Evolutionary conservation across 805 yeast species (phyloP).

Genomic region (Saccharomycopsis selenospora): DNA sequence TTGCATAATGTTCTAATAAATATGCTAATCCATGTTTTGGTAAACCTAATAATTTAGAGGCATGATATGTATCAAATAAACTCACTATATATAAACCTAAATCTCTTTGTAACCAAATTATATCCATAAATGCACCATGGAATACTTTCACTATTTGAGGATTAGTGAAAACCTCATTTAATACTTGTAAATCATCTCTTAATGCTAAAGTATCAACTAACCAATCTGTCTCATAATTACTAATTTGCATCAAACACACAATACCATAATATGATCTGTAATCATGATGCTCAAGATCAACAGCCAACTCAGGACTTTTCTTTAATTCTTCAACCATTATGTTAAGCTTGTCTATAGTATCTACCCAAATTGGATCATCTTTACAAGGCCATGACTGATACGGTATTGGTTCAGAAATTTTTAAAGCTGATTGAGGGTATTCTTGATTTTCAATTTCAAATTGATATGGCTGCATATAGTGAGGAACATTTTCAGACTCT

Average conservation of each 20-base stretch:
- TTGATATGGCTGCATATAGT: slow-evolving; percentile 75
- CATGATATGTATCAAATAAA: slow-evolving; percentile 88
- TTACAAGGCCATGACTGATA: slow-evolving; percentile 60
- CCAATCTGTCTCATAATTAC: slow-evolving; percentile 76
- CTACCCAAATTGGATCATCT: slow-evolving; percentile 61
- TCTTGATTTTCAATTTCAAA: slow-evolving; percentile 62
- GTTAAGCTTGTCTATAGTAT: slow-evolving; percentile 42
- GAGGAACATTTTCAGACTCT: slow-evolving; percentile 42
- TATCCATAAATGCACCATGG: slow-evolving; percentile 97
- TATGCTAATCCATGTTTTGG: slow-evolving; percentile 81
- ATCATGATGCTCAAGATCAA: slow-evolving; percentile 96
- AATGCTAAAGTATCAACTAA: slow-evolving; percentile 77
- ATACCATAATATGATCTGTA: slow-evolving; percentile 84
- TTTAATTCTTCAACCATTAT: slow-evolving; percentile 49
- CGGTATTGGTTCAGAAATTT: slow-evolving; percentile 40
- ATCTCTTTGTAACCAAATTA: slow-evolving; percentile 94
- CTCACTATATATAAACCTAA: slow-evolving; percentile 86
- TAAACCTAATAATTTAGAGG: slow-evolving; percentile 70
- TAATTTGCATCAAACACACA: slow-evolving; percentile 89
- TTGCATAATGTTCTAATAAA: slow-evolving; percentile 70
- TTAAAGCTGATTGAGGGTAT: slow-evolving; percentile 55
- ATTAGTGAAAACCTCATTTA: slow-evolving; percentile 74
- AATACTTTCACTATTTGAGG: slow-evolving; percentile 79
- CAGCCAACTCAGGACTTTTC: slow-evolving; percentile 61
- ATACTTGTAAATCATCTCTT: slow-evolving; percentile 56